phyloP scores from a whole-genome alignment of 2,329 filamentous ascomycete genomes.

The Fusarium napiforme region DNA sequence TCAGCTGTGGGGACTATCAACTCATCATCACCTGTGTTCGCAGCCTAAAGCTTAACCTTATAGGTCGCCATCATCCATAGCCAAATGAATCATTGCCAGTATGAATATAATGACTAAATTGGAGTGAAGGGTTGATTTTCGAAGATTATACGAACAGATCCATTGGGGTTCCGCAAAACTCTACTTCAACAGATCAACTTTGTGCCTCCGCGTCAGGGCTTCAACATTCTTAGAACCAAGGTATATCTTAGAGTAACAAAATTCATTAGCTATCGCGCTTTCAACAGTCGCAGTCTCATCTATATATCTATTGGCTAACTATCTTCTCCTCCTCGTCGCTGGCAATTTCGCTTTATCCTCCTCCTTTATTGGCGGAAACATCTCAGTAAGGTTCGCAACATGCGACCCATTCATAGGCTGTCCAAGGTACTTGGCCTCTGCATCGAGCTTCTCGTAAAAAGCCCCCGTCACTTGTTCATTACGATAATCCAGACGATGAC shows the following conservation, averaged over 20 bases:
- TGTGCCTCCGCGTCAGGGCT: no score
- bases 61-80: no score
- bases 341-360: not conserved
- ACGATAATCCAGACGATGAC: not conserved
- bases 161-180: rapidly evolving
- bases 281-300: not conserved
- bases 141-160: no score
- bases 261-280: not conserved
- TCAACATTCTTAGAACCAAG: not conserved
- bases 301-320: not conserved
- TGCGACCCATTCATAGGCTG: not conserved
- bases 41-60: no score
- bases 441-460: not conserved
- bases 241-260: no score
- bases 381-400: not conserved
- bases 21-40: no score
- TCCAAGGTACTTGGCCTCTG: not conserved
- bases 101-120: no score
- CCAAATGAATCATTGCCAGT: not conserved
- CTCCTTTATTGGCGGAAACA: not conserved
- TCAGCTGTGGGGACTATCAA: no score
- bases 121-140: no score
- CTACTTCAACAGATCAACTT: rapidly evolving
- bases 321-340: not conserved
- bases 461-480: not conserved